Percentiles rank a stretch among this genome's conserved stretches.
Conservation (phyloP, 1,284 basidiomycete species). For the Sanghuangporus sanghuang region DNA sequence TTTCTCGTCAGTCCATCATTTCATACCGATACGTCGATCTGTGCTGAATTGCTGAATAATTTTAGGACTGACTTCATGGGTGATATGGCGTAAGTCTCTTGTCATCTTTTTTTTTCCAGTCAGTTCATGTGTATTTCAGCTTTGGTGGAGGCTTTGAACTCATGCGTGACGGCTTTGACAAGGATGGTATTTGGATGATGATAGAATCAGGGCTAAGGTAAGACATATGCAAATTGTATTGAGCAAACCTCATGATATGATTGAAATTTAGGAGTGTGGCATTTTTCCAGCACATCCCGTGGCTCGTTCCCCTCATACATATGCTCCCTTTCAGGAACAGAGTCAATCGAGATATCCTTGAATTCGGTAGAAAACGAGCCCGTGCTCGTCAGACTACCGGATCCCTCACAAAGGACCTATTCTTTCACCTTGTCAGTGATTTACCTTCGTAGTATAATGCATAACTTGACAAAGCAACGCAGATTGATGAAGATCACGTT, state of each 20-base stretch:
- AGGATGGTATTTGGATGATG: constrained; percentile 2
- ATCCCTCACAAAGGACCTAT: constrained; percentile 31
- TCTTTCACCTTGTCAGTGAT: constrained; percentile 31
- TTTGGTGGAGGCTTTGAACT: constrained; percentile 28
- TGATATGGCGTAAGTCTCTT: constrained; percentile 27
- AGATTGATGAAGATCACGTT: constrained; percentile 29
- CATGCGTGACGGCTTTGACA: constrained; percentile 23
- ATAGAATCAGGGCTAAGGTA: constrained; percentile 5
- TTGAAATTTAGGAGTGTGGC: neutral
- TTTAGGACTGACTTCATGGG: constrained; percentile 35
- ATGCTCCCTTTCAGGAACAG: neutral
- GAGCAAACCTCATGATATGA: neutral
- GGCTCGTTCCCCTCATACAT: constrained; percentile 1
- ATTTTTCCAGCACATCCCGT: constrained; percentile 12
- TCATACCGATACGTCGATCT: neutral
- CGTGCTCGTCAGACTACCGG: constrained; percentile 19
- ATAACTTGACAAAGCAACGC: neutral
- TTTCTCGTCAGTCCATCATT: constrained; percentile 21
- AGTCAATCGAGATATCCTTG: neutral
- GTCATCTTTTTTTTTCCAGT: neutral
- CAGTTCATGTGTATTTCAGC: constrained; percentile 16
- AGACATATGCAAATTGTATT: neutral
- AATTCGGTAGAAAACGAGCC: neutral
- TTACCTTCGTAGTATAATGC: neutral
- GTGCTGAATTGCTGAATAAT: constrained; percentile 25